Percentiles rank a stretch among this genome's conserved stretches.
Conservation (phyloP, 441 rosid genomes). For the Melastoma candidum region DNA sequence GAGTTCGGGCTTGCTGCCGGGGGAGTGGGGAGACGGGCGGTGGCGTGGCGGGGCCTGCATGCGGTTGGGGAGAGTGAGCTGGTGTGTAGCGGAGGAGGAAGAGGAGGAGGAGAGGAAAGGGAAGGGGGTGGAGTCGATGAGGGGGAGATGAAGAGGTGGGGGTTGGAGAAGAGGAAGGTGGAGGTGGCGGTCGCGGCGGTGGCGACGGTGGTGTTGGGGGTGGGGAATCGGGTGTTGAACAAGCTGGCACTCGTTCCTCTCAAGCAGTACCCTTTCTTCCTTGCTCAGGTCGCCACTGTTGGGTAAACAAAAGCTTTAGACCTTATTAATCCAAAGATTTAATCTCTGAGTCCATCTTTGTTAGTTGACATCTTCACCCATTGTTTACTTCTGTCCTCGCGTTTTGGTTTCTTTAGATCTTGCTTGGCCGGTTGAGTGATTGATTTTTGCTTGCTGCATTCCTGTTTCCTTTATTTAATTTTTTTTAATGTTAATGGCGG, state of each 20-base stretch:
- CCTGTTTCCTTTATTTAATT: no score
- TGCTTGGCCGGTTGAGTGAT: no score
- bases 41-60: conserved; percentile 12
- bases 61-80: conserved; percentile 14
- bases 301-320: conserved; percentile 33
- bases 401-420: background rate
- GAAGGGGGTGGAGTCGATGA: background rate
- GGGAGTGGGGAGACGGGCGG: conserved; percentile 11
- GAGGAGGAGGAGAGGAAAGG: conserved; percentile 10
- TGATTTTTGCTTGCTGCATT: no score
- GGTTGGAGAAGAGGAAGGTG: conserved; percentile 21
- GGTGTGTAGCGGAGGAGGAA: conserved; percentile 1
- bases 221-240: conserved; percentile 76
- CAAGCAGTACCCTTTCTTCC: conserved; percentile 83
- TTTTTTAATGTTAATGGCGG: no score
- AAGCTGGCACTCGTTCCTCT: conserved; percentile 69
- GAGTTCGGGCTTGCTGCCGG: no score
- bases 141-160: conserved; percentile 2
- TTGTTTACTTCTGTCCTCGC: no score
- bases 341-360: background rate
- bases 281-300: conserved; percentile 88
- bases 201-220: conserved; percentile 63
- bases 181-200: conserved; percentile 60
- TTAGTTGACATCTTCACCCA: background rate
- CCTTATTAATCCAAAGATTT: no score